Evolutionary conservation across 371 early-diverging fungal species (phyloP), one percentile per base, ranked within the genome.

Genomic region (Basidiobolus meristosporus): DNA sequence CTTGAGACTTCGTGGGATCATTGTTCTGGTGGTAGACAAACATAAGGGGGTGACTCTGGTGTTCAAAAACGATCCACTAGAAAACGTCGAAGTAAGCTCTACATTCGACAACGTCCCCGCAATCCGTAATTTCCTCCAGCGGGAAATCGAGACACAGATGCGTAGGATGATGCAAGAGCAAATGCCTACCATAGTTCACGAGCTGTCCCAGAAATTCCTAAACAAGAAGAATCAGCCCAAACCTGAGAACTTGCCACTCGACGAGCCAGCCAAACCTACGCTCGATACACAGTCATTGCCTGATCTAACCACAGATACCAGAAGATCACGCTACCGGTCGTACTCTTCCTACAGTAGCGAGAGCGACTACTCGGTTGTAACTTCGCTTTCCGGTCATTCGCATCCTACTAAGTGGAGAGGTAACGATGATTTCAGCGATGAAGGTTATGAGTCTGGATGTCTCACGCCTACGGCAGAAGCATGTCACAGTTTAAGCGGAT

Each of bases 1-100:
- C 38, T 61, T 98, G 3, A 72, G 75, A 38, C 54, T 98, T 14
- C 68, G 85, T 21, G 98, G 93, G 0, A 90, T 95, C 43, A 71
- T 91, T 14, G 85, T 83, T 1, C 62, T 98, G 16, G 90, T 86
- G 0, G 85, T 95, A 3, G 89, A 87, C 42, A 80, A 86, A 52
- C 65, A 72, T 34, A 80, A 79, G 50, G 97, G 97, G 21, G 74
- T 95, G 23, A 92, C 97, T 0, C 68, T 96, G 28, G 88, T 81
- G 5, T 95, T 98, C 53, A 91, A 93, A 51, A 93, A 89, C 49
- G 95, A 95, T 46, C 97, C 98, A 12, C 57, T 98, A 22, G 91
- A 91, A 33, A 73, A 72, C 0, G 85, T 98, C 23, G 70, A 80
- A 28, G 85, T 98, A 39, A 80, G 80, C 47, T 88, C 89, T 2